These are phyloP conservation scores for Psidium friedrichsthalianum DNA, from an alignment of 345 rosid genomes.

Conservation along the genomic window DNA sequence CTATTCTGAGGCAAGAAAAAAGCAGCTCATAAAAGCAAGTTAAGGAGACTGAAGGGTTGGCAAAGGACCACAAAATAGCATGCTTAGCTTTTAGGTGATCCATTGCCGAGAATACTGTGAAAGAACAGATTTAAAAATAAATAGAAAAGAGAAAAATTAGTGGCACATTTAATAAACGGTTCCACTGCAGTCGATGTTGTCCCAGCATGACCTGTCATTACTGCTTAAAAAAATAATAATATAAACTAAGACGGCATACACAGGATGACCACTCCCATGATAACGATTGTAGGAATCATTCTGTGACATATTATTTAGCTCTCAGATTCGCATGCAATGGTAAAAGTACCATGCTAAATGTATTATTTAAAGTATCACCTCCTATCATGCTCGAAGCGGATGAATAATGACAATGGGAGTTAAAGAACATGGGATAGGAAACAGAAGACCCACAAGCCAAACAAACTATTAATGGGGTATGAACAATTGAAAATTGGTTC, in stretches of 20 bases:
- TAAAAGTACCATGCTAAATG: neutral
- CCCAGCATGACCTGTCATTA: neutral
- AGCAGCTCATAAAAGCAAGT: constrained; percentile 12
- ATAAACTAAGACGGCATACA: neutral
- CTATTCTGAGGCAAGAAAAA: constrained; percentile 70
- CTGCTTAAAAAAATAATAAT: neutral
- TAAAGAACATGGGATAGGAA: neutral
- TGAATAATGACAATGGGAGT: neutral
- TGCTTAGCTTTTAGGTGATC: neutral
- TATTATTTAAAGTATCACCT: neutral
- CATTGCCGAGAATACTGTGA: neutral
- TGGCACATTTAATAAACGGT: neutral
- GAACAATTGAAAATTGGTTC: neutral
- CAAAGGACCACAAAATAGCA: neutral
- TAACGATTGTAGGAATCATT: neutral
- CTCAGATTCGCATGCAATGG: neutral
- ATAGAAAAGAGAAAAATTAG: neutral
- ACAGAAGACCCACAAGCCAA: neutral
- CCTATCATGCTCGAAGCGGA: neutral
- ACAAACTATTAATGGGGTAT: neutral
- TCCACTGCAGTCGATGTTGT: neutral
- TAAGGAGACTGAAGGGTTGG: neutral
- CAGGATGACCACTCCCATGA: neutral
- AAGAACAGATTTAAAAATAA: neutral
- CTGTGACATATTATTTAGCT: neutral